A percentile compares a stretch with the other conserved stretches of the same genome.
phyloP scores from a whole-genome alignment of 2,329 filamentous ascomycete genomes.

The Pseudogymnoascus sp. region DNA sequence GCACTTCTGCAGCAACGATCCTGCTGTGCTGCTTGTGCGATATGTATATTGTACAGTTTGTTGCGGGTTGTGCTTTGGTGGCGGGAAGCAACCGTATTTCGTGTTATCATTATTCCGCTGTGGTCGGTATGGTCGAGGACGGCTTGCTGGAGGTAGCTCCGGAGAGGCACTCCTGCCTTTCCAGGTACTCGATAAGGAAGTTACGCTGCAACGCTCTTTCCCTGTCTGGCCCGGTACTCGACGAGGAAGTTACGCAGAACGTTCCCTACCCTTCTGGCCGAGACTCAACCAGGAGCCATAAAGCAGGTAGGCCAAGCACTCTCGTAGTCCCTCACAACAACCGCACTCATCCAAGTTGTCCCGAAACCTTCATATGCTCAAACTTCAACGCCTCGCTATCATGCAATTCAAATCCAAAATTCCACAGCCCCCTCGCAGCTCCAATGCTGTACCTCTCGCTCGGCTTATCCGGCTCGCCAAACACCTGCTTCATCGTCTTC shows the following conservation, averaged over 20 bases:
- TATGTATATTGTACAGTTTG: neutral
- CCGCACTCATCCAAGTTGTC: neutral
- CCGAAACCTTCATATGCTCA: slow-evolving; percentile 6
- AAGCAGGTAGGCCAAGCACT: neutral
- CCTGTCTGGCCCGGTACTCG: neutral
- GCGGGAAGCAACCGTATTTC: neutral
- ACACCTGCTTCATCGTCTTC: slow-evolving; percentile 15
- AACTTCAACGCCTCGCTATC: neutral
- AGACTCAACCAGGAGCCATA: neutral
- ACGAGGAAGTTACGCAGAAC: neutral
- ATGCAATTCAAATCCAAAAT: slow-evolving; percentile 16
- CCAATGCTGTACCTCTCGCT: neutral
- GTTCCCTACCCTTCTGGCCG: neutral
- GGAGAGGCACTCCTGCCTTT: neutral
- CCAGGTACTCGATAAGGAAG: neutral
- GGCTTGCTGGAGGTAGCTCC: neutral
- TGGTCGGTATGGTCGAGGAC: neutral
- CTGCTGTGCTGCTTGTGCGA: neutral
- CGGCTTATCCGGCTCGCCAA: slow-evolving; percentile 4
- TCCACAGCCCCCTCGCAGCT: slow-evolving; percentile 13
- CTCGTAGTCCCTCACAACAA: neutral
- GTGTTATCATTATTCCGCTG: neutral
- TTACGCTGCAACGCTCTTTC: neutral
- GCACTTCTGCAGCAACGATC: neutral
- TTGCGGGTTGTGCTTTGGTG: neutral